Conservation (phyloP, 179 eudicot genomes). For the Amaranthus tricolor region DNA sequence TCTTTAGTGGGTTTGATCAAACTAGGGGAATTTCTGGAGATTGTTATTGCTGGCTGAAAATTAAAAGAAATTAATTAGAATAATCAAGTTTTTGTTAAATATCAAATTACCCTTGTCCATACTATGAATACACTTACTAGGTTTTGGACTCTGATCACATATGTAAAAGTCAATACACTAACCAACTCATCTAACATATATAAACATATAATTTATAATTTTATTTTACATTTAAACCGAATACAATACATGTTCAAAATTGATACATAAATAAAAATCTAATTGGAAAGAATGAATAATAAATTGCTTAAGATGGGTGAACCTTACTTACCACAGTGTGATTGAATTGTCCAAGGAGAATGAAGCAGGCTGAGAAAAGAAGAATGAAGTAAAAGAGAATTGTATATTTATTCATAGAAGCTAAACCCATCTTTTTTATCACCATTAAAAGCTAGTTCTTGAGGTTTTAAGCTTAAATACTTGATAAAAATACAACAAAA, state of each 20-base stretch:
- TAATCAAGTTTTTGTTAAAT: neutral
- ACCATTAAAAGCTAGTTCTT: neutral
- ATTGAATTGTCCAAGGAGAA: neutral
- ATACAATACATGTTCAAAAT: too few relatives aligned
- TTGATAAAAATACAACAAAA: neutral
- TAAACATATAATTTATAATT: too few relatives aligned
- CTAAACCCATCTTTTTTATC: neutral
- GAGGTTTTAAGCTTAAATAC: neutral
- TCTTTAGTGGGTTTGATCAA: neutral
- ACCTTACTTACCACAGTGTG: constrained; percentile 2
- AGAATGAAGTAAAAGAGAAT: constrained; percentile 7
- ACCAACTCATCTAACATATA: too few relatives aligned
- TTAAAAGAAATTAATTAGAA: neutral
- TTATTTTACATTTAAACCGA: too few relatives aligned
- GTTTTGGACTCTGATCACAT: too few relatives aligned
- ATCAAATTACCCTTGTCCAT: neutral
- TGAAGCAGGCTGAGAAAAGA: constrained; percentile 5
- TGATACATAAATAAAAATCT: too few relatives aligned
- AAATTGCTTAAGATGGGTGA: too few relatives aligned
- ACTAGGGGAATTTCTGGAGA: constrained; percentile 1
- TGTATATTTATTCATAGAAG: neutral
- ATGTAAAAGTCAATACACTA: too few relatives aligned
- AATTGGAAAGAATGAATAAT: too few relatives aligned
- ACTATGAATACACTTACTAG: too few relatives aligned
- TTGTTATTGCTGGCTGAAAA: neutral